Percentiles rank a stretch among this genome's conserved stretches.
These are phyloP conservation scores for Handroanthus guayacan DNA, from an alignment of 257 asterid species.

Conservation along the genomic window DNA sequence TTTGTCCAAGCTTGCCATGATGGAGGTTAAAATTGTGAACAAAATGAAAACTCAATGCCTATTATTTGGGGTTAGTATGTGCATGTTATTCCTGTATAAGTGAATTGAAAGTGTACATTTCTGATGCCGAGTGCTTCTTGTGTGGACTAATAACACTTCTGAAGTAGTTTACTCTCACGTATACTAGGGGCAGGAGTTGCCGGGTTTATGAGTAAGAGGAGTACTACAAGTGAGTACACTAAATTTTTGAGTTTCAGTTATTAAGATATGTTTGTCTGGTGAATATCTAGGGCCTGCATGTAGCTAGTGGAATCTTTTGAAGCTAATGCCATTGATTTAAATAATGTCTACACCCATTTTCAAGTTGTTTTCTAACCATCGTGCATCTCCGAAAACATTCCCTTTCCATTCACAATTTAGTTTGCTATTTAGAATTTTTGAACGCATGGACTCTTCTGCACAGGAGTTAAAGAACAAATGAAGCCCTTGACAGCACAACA, in stretches of 20 bases:
- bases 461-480: constrained; percentile 70
- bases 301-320: constrained; percentile 26
- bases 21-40: background rate
- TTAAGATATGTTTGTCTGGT: constrained; percentile 14
- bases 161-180: constrained; percentile 80
- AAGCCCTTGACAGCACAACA: constrained; percentile 64
- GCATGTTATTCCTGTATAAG: constrained; percentile 18
- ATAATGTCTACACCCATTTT: constrained; percentile 2
- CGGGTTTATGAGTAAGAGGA: constrained; percentile 67
- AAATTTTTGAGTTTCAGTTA: constrained; percentile 16
- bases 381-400: constrained; percentile 23
- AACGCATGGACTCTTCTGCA: constrained; percentile 32
- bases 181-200: constrained; percentile 81
- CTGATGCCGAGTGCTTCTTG: constrained; percentile 31
- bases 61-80: constrained; percentile 19
- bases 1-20: background rate
- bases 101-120: background rate
- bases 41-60: background rate
- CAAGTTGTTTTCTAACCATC: constrained; percentile 13
- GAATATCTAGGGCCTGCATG: constrained; percentile 5
- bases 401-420: constrained; percentile 10
- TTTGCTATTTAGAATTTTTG: constrained; percentile 22
- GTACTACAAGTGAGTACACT: constrained; percentile 63
- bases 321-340: background rate
- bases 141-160: constrained; percentile 65